These are phyloP conservation scores for Melaleuca quinquenervia DNA, from an alignment of 345 rosid genomes.

Conservation along the genomic window DNA sequence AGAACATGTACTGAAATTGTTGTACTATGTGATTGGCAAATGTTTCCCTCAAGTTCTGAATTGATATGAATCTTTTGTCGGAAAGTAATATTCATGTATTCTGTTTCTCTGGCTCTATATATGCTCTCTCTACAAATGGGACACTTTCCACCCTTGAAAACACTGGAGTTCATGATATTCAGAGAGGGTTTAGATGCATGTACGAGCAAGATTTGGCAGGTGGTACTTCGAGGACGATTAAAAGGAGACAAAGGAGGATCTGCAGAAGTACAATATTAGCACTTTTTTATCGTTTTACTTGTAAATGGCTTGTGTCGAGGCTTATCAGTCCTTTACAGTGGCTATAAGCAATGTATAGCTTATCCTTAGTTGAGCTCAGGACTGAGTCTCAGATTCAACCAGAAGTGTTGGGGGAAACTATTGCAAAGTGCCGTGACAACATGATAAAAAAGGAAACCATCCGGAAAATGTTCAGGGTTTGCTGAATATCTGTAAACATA, in stretches of 20 bases:
- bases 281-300: background rate
- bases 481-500: background rate
- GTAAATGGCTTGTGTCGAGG: background rate
- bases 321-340: background rate
- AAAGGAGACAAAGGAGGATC: background rate
- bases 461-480: background rate
- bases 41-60: background rate
- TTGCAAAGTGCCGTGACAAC: background rate
- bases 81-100: background rate
- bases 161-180: background rate
- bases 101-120: background rate
- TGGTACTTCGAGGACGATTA: background rate
- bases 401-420: background rate
- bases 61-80: background rate
- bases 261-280: background rate
- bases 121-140: background rate
- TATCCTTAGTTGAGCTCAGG: background rate
- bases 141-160: background rate
- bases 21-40: background rate
- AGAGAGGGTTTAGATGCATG: background rate
- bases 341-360: background rate
- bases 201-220: background rate
- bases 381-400: background rate
- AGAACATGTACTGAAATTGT: background rate
- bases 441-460: background rate